These are phyloP conservation scores for Tylopilus sp. DNA, from an alignment of 1,284 basidiomycete genomes.

Conservation along the genomic window DNA sequence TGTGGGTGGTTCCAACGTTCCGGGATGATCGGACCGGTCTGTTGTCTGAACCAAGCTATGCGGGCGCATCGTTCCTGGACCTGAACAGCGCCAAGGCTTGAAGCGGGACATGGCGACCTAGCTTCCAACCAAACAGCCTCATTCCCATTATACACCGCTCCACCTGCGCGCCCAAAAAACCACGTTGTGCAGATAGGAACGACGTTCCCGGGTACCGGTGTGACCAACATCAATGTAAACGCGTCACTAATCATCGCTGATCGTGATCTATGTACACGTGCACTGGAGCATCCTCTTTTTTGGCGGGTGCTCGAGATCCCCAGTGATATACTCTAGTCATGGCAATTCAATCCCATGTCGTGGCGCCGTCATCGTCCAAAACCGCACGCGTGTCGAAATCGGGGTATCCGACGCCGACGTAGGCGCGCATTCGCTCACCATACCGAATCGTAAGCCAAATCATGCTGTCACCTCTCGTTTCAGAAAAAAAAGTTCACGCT, in stretches of 20 bases:
- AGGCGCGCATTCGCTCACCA: conserved; percentile 45
- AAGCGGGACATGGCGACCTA: too few species aligned
- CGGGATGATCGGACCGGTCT: too few species aligned
- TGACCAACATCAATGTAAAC: not conserved
- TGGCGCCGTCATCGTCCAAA: not conserved
- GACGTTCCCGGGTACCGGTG: not conserved
- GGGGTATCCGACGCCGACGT: conserved; percentile 44
- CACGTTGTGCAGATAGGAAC: not conserved
- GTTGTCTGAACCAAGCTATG: too few species aligned
- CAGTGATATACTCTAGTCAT: not conserved
- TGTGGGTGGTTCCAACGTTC: too few species aligned
- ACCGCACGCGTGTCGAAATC: conserved; percentile 10
- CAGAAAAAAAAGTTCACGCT: not conserved
- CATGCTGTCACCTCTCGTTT: conserved; percentile 30
- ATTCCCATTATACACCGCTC: too few species aligned
- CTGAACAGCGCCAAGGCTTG: too few species aligned
- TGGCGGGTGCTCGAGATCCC: not conserved
- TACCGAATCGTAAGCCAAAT: conserved; percentile 43
- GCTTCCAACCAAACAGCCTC: too few species aligned
- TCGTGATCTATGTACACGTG: not conserved
- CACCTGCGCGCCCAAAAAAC: not conserved
- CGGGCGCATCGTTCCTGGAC: too few species aligned
- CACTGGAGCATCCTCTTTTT: not conserved
- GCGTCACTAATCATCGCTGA: not conserved
- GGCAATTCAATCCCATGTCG: not conserved